Evolutionary conservation across 768 basidiomycete species (phyloP), one percentile per base, ranked within the genome.

Genomic region (Trametes cinnabarina): DNA sequence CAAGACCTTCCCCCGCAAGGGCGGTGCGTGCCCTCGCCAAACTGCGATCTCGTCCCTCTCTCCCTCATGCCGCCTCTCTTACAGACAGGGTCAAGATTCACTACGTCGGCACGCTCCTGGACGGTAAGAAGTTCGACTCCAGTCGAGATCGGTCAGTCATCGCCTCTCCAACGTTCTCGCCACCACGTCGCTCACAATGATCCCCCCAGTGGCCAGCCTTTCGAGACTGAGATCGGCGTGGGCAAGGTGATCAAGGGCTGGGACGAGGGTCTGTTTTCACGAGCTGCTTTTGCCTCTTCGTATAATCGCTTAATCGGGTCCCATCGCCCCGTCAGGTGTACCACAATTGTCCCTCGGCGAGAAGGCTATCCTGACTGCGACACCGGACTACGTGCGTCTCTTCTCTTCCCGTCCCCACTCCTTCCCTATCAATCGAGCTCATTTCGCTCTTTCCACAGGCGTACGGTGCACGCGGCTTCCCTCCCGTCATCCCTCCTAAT

Each of bases 231-330:
- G 68, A 92, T 93, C 61, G 90, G 92, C 43, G 76, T 84, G 19
- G 88, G 90, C 8, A 85, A 86, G 68, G 92, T 95, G 46, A 94
- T 95, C 74, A 87, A 79, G 68, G 90, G 92, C 28, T 94, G 92
- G 93, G 92, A 94, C 67, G 90, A 93, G 71, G 92, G 93, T 87
- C 63, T 65, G 79, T 73, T 44, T 49, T 25, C 32, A 4, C 20
- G 11, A 30, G 40, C 6, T 11, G 30, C 23, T n/a, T 28, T 26
- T 19, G 42, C 35, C 26, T 37, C 47, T 25, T 34, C 48, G 23
- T 60, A 50, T 52, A 6, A 32, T 60, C 64, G 50, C 51, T 58
- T 26, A 61, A 62, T 58, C 53, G 54, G 42, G 51, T 55, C 12
- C 39, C 46, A 61, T 52, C 51, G 63, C 44, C 17, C 51, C 12